Base-by-base conservation (phyloP, 306 rosid species). In the Phaseolus lunatus region DNA sequence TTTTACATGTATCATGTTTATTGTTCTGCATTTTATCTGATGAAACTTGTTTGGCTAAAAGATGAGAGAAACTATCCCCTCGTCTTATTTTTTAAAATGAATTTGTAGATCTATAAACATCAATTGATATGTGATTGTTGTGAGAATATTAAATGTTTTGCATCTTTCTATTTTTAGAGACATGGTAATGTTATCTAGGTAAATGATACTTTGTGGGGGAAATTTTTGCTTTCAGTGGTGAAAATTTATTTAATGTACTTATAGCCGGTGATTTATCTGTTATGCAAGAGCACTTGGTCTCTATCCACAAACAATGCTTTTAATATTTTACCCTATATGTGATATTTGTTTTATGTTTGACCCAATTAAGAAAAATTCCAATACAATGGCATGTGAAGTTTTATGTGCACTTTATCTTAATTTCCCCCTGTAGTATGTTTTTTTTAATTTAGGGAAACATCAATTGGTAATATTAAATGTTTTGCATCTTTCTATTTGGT, bases 1-100 rank as follows among this genome's bases (percentile, higher is more conserved):
- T 82, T 71, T 35, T 78, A n/a, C 76, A 31, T 79, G 20, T 67
- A 72, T 62, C n/a, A 68, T 54, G 8, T 58, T 11, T 73, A 33
- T 53, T 53, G 22, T 43, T 76, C 52, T 67, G 24, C 73, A 54
- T 69, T 70, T 59, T n/a, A 66, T 24, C 12, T 49, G 67, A 65
- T 65, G 66, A 44, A 81, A 63, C 61, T 41, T 61, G 41, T 70
- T 59, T 49, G 48, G 59, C 24, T 1, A 76, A 59, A 39, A 18
- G 56, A 81, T 68, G 29, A 18, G 58, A 20, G 16, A 45, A 56
- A 3, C n/a, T 67, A 50, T 29, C 54, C 62, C 15, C 62, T 26
- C 19, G 16, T n/a, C n/a, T n/a, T n/a, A n/a, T n/a, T 67, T 67
- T 67, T 48, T 24, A 1, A 39, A 68, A 48, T 50, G 20, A 76